Base-by-base conservation (phyloP, 2,329 filamentous ascomycete genomes). In the Epichloe aotearoae region DNA sequence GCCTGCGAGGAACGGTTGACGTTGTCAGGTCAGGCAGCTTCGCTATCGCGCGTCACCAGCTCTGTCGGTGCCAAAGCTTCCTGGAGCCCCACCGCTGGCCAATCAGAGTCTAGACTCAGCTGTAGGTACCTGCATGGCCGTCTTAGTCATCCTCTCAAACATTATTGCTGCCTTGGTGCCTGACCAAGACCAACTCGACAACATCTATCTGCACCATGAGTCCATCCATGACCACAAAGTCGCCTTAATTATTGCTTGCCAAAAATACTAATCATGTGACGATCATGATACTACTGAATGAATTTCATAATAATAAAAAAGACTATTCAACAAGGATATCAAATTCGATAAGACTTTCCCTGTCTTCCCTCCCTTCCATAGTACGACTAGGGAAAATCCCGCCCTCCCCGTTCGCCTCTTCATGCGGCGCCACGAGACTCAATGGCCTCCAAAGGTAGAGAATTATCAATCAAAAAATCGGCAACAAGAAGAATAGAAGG, bases 41-140 rank as follows among this genome's bases (percentile, higher is more conserved):
- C 61, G 57, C 59, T 62, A 62, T 66, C 68, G 68, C 66, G 68
- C 66, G 68, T 70, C 67, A 69, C 65, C 61, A 59, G 34, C 46
- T 34, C 34, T 14, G 15, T 23, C 34, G 20, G 34, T 26, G 38
- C 38, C 20, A 41, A 43, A 23, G 20, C 30, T 36, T 43, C 14
- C 17, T 20, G 19, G 37, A 34, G 19, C 26, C 8, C 23, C 23
- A 26, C 30, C 10, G 8, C 30, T 11, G 19, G 40, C 51, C 48
- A 53, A 50, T 50, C 39, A 48, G 39, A 26, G 34, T 12, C 4
- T 4, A 20, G 3, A 1, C 2, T 14, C 26, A 19, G 37, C 15
- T n/a, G 17, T 14, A 47, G 30, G 34, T 38, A 12, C 37, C 39
- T 39, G 38, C 36, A 34, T 15, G 39, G 23, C 34, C 12, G 14